Base-by-base conservation (phyloP, 2,329 filamentous ascomycete species). In the Microcyclospora pomicola region DNA sequence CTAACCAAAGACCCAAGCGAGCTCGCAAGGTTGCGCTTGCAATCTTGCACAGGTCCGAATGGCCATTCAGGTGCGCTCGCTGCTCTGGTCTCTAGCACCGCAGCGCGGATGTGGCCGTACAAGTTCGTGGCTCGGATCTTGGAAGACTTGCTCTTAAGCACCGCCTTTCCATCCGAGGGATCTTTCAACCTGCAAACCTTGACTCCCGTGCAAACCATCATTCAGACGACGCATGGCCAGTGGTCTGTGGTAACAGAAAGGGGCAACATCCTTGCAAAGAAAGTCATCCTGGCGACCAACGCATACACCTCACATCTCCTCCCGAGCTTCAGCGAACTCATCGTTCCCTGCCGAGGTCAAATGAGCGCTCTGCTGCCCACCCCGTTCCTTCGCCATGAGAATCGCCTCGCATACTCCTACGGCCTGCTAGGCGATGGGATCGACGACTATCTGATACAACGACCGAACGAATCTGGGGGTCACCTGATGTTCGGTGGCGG, bases 281-380 rank as follows among this genome's bases (percentile, higher is more conserved):
- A 72, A 27, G 73, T 93, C 14, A 68, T 94, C 13, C 69, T 93
- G 12, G 80, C 83, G 4, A 88, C 81, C 1, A 94, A 94, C 53
- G 87, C 68, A 3, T 92, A 93, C 58, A 87, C 84, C 6, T 83
- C 82, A 1, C 70, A 77, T 42, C 67, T 94, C 3, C 62, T 88
- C 2, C 82, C 82, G 0, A 54, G 64, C 27, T 79, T 88, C 48
- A 66, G 72, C 7, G 73, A 77, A 45, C 67, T 86, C 7, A 80
- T 93, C 44, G 73, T 87, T 2, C 87, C 87, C 0, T 77, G 82
- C 2, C 68, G 82, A 15, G 85, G 82, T 1, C 77, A 87, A 52
- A 75, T 87, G 61, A 72, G 71, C 31, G 72, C 79, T 1, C 67
- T 87, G 14, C 50, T 68, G 3, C 79, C 80, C 5, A 75, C 77